These are phyloP conservation scores for Suillus hirtellus DNA, from an alignment of 768 basidiomycete species.

Conservation along the genomic window DNA sequence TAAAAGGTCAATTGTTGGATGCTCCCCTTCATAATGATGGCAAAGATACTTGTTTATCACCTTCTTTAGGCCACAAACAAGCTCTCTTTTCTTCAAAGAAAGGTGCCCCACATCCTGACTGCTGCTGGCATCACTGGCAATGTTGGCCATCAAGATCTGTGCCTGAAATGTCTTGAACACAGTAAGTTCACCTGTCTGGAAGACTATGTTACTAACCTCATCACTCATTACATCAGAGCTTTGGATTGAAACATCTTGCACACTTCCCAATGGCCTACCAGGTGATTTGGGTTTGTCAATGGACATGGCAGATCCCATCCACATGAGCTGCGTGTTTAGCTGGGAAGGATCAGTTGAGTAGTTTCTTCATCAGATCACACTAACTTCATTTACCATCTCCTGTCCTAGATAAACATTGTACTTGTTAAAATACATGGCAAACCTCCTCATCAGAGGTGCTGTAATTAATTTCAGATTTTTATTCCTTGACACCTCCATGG, in stretches of 20 bases:
- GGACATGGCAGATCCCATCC: not conserved
- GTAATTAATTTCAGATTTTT: not conserved
- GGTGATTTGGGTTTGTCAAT: not conserved
- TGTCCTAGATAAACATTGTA: not conserved
- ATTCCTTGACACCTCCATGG: not conserved
- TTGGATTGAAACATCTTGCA: not conserved
- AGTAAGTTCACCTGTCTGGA: not conserved
- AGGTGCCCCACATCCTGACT: not conserved
- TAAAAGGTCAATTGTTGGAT: not conserved
- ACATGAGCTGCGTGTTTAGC: not conserved
- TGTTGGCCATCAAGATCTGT: not conserved
- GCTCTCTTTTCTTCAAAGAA: not conserved
- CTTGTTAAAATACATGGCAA: not conserved
- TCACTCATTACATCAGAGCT: not conserved
- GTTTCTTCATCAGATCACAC: not conserved
- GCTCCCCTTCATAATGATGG: not conserved
- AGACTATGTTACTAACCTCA: not conserved
- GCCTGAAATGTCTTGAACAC: not conserved
- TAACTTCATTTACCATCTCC: not conserved
- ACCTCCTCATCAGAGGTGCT: not conserved
- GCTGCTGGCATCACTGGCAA: not conserved
- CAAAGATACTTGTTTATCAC: not conserved
- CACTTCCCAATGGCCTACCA: not conserved
- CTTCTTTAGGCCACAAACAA: not conserved
- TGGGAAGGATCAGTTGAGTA: not conserved